These are phyloP conservation scores for Podila verticillata DNA, from an alignment of 192 early-diverging fungal genomes.

Conservation along the genomic window DNA sequence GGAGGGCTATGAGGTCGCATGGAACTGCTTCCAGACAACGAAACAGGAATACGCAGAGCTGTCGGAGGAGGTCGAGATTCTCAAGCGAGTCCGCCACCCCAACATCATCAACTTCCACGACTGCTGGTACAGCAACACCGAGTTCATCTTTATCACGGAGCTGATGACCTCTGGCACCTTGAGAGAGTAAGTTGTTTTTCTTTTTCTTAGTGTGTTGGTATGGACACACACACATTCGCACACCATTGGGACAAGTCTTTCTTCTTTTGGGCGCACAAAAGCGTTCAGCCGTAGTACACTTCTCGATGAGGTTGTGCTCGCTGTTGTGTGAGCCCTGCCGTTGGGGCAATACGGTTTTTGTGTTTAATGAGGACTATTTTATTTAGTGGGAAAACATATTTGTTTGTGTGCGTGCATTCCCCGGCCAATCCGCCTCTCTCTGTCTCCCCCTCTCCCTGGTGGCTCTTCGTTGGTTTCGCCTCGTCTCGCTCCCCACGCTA, in stretches of 20 bases:
- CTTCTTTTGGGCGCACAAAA: too few relatives aligned
- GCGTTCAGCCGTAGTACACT: too few relatives aligned
- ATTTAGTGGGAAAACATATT: background rate
- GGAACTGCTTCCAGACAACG: conserved; percentile 86
- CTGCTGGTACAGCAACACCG: conserved; percentile 75
- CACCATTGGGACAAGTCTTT: too few relatives aligned
- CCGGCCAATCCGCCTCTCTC: background rate
- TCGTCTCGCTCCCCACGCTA: background rate
- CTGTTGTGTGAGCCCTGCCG: too few relatives aligned
- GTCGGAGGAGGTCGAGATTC: conserved; percentile 79
- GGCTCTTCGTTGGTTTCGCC: background rate
- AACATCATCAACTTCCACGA: conserved; percentile 87
- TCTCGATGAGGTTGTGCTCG: too few relatives aligned
- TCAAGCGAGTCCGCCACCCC: conserved; percentile 81
- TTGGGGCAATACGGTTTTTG: too few relatives aligned
- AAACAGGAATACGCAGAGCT: conserved; percentile 76
- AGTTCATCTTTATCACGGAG: conserved; percentile 86
- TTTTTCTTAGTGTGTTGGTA: too few relatives aligned
- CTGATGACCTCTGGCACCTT: conserved; percentile 87
- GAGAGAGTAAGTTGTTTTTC: conserved; percentile 69
- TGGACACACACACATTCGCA: too few relatives aligned
- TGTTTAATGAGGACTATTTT: too few relatives aligned
- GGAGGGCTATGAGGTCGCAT: conserved; percentile 90
- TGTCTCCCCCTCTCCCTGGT: background rate
- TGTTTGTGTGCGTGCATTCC: background rate